phyloP scores from a whole-genome alignment of 805 yeast genomes.

The Sungouiozyma intestinalis region DNA sequence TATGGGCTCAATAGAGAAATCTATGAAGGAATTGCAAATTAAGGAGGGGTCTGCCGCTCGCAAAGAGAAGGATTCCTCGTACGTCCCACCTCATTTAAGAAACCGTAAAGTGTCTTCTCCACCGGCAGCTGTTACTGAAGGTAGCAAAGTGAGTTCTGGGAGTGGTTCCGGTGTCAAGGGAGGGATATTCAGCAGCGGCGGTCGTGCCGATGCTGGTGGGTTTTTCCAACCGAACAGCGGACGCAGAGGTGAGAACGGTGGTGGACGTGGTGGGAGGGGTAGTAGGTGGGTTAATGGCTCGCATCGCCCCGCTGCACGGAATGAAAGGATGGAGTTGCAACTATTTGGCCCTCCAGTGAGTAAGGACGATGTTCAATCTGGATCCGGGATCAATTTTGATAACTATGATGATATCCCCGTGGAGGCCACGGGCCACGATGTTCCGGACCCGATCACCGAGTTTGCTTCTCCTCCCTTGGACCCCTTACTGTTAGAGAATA shows the following conservation, averaged over 20 bases:
- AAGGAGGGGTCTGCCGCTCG: background rate
- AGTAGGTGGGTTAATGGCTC: conserved; percentile 81
- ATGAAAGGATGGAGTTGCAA: conserved; percentile 60
- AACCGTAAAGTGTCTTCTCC: background rate
- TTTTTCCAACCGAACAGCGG: background rate
- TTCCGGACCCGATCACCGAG: conserved; percentile 80
- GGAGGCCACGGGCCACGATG: conserved; percentile 87
- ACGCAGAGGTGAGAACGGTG: conserved; percentile 15
- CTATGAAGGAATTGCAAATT: background rate
- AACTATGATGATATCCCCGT: conserved; percentile 97
- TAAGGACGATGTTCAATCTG: conserved; percentile 47
- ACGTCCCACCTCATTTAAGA: conserved; percentile 25
- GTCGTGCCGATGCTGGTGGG: conserved; percentile 1
- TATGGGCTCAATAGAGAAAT: background rate
- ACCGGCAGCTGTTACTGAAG: too few species aligned
- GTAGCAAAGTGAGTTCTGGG: background rate
- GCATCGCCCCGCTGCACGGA: conserved; percentile 70
- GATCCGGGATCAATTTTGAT: conserved; percentile 95
- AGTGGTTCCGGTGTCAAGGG: background rate
- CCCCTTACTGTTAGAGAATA: conserved; percentile 72
- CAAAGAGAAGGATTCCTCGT: conserved; percentile 17
- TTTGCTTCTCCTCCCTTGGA: conserved; percentile 91
- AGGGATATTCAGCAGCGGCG: background rate
- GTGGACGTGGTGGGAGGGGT: conserved; percentile 31
- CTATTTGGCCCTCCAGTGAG: conserved; percentile 66